These are phyloP conservation scores for Deinandra increscens DNA, from an alignment of 129 eudicot species.

Conservation along the genomic window DNA sequence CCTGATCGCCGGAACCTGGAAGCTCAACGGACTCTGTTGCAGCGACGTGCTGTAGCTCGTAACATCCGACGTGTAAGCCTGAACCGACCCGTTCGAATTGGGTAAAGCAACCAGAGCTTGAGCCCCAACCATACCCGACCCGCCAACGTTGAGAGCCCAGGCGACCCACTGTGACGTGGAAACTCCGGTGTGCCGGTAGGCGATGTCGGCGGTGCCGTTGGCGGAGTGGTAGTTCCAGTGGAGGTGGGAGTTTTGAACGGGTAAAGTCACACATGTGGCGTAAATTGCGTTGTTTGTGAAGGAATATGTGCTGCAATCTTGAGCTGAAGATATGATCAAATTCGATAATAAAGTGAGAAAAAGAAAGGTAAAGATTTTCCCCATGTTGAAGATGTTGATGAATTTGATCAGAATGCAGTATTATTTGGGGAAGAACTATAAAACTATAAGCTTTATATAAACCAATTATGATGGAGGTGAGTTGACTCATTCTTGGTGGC, in stretches of 20 bases:
- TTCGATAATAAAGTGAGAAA: slow-evolving; percentile 24
- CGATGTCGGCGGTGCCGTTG: slow-evolving; percentile 61
- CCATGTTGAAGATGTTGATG: slow-evolving; percentile 19
- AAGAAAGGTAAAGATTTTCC: slow-evolving; percentile 25
- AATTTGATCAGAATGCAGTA: neutral
- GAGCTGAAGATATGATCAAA: slow-evolving; percentile 41
- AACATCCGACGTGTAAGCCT: slow-evolving; percentile 53
- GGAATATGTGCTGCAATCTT: slow-evolving; percentile 33
- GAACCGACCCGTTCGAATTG: slow-evolving; percentile 42
- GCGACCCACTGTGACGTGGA: slow-evolving; percentile 64
- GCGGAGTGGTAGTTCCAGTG: slow-evolving; percentile 62
- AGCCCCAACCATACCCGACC: slow-evolving; percentile 51
- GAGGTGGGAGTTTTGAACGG: slow-evolving; percentile 52
- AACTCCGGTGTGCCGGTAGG: slow-evolving; percentile 55
- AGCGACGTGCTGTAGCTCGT: slow-evolving; percentile 10
- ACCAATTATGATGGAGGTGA: slow-evolving; percentile 12
- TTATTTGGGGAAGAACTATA: neutral
- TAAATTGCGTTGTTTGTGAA: slow-evolving; percentile 46
- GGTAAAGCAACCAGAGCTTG: slow-evolving; percentile 60
- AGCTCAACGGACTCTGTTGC: slow-evolving; percentile 46
- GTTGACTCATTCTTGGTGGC: slow-evolving; percentile 27
- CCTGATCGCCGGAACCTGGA: slow-evolving; percentile 38
- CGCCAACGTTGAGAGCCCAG: slow-evolving; percentile 59
- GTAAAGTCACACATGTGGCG: slow-evolving; percentile 47
- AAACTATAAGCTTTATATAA: slow-evolving; percentile 20